Conservation (phyloP, 2,329 filamentous ascomycete species). For the Trichoderma sp. region DNA sequence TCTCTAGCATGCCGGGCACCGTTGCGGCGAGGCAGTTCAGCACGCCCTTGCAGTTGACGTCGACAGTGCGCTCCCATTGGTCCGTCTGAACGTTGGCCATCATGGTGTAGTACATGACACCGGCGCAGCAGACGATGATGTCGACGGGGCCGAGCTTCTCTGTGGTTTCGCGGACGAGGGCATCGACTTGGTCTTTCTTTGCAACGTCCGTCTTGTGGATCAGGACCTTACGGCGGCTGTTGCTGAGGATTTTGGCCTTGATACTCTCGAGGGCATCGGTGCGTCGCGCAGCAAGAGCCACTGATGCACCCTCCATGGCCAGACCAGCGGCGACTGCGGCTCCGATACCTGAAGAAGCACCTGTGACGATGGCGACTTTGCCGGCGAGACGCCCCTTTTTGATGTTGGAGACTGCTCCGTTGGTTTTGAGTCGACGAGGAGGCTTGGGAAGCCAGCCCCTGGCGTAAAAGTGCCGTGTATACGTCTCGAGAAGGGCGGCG, state of each 20-base stretch:
- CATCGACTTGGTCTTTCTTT: constrained; percentile 61
- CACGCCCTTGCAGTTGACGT: constrained; percentile 83
- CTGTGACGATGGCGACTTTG: constrained; percentile 72
- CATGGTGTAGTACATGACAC: constrained; percentile 88
- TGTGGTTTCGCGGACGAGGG: constrained; percentile 58
- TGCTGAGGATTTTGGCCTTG: constrained; percentile 56
- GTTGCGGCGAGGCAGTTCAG: constrained; percentile 68
- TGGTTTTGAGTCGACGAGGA: constrained; percentile 48
- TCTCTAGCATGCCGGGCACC: constrained; percentile 69
- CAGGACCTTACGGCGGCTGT: constrained; percentile 62
- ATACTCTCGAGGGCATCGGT: constrained; percentile 65
- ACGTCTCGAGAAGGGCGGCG: constrained; percentile 68
- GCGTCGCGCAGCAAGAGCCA: constrained; percentile 71
- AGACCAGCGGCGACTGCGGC: constrained; percentile 70
- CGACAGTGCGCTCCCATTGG: constrained; percentile 79
- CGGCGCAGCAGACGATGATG: constrained; percentile 76
- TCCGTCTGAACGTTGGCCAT: constrained; percentile 73
- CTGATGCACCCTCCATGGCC: constrained; percentile 67
- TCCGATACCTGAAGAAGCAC: constrained; percentile 76
- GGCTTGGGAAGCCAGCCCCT: constrained; percentile 70
- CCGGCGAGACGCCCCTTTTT: constrained; percentile 60
- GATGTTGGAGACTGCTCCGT: constrained; percentile 24
- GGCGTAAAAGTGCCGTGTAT: constrained; percentile 76
- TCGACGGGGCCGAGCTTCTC: constrained; percentile 69
- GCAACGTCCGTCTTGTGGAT: constrained; percentile 72